Conservation (phyloP, 2,329 filamentous ascomycete species). For the Stachybotrys echinatus region DNA sequence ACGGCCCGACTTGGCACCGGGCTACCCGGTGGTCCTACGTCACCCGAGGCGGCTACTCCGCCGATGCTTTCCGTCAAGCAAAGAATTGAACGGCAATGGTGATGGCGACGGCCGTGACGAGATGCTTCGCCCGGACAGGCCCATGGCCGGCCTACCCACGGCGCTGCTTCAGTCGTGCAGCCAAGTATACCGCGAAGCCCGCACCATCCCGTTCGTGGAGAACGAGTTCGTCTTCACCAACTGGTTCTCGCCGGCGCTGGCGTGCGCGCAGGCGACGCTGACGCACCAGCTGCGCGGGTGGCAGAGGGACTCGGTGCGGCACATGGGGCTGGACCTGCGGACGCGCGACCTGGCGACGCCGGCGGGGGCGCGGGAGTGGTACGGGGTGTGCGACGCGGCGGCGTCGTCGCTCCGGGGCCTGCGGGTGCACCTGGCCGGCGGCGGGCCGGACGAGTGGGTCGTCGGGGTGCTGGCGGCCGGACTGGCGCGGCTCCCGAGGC, state of each 20-base stretch:
- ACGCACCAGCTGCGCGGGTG: conserved; percentile 25
- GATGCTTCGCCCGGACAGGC: conserved; percentile 28
- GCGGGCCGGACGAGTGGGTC: neutral
- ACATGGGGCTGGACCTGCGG: conserved; percentile 34
- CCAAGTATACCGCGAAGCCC: conserved; percentile 37
- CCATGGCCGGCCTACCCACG: conserved; percentile 33
- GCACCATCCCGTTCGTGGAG: conserved; percentile 30
- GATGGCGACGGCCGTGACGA: conserved; percentile 8
- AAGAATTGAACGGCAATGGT: too few relatives aligned
- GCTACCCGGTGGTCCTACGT: conserved; percentile 27
- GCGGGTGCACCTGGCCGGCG: conserved; percentile 31
- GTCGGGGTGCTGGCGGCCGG: conserved; percentile 13
- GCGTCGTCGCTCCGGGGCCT: conserved; percentile 29
- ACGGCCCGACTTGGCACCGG: conserved; percentile 32
- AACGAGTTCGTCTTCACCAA: conserved; percentile 43
- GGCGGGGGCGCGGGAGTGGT: conserved; percentile 25
- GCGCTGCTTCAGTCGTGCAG: conserved; percentile 30
- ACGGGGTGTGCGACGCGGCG: conserved; percentile 28
- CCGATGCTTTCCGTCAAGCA: neutral
- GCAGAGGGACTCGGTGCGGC: conserved; percentile 36
- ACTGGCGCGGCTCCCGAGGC: conserved; percentile 20
- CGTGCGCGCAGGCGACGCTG: conserved; percentile 32
- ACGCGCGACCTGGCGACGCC: conserved; percentile 26
- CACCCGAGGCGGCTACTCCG: conserved; percentile 25
- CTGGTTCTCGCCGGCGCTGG: conserved; percentile 39